Evolutionary conservation across 2,329 filamentous ascomycete genomes (phyloP), one percentile per base, ranked within the genome.

Genomic region (Penicillium sp.): DNA sequence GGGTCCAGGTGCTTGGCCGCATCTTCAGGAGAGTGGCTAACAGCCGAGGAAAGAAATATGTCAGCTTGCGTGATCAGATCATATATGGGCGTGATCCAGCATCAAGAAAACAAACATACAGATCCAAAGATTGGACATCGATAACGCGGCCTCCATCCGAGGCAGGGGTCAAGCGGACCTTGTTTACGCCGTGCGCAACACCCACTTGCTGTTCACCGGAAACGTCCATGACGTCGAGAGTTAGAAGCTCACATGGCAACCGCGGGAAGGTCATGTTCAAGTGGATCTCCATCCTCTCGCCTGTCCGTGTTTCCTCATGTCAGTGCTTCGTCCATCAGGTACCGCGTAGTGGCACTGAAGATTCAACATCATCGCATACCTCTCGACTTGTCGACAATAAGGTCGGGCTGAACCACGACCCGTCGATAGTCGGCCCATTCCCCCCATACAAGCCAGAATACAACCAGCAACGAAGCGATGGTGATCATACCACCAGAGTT

Each of bases 261-360:
- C 83, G 83, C 7, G 93, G 93, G 65, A 98, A 98, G 32, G 88
- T 93, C 45, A 98, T 83, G 73, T 98, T 98, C 69, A 98, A 79
- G 66, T 95, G 89, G 52, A 98, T 98, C 67, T 97, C 93, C 91
- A 98, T 97, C 68, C 91, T 88, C 76, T 98, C 90, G 66, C 88
- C 86, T 88, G 54, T 62, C 39, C 36, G 48, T 16, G 33, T 27
- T 20, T 38, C 8, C 8, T 7, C 51, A 19, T 4, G 40, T 59
- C 36, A 54, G 53, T 41, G 7, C 25, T 20, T n/a, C 5, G 18
- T 21, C 17, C 23, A 36, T 20, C 10, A 20, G n/a, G 21, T 21
- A 16, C 16, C 15, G 21, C 18, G 10, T 25, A n/a, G n/a, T n/a
- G n/a, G n/a, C n/a, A n/a, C n/a, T n/a, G n/a, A n/a, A n/a, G n/a